Evolutionary conservation across 495 filamentous ascomycete genomes (phyloP).

Genomic region (Terfezia claveryi): DNA sequence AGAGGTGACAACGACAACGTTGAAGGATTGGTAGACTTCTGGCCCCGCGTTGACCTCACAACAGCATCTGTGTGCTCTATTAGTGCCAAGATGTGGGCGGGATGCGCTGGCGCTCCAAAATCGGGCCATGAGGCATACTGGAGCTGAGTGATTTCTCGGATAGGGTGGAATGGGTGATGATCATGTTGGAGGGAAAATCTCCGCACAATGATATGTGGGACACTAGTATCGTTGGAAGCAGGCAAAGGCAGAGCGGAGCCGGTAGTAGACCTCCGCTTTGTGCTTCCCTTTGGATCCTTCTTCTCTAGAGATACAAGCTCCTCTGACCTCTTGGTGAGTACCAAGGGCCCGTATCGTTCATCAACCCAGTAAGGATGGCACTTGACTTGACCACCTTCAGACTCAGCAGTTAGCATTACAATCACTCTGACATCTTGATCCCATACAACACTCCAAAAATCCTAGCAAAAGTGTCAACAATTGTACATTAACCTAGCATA

Average conservation of each 20-base stretch:
- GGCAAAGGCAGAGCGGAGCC: constrained; percentile 12
- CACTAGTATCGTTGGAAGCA: constrained; percentile 24
- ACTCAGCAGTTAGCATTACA: constrained; percentile 90
- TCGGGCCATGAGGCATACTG: constrained; percentile 93
- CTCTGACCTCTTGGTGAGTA: constrained; percentile 57
- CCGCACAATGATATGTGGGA: constrained; percentile 59
- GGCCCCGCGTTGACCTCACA: constrained; percentile 19
- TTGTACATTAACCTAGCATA: background rate
- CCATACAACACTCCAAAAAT: constrained; percentile 97
- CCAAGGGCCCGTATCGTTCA: constrained; percentile 59
- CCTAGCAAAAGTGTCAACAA: constrained; percentile 36
- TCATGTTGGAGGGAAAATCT: constrained; percentile 69
- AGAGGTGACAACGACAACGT: constrained; percentile 20
- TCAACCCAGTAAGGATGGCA: constrained; percentile 81
- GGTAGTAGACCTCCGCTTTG: constrained; percentile 25
- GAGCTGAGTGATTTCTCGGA: constrained; percentile 84
- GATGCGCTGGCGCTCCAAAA: constrained; percentile 80
- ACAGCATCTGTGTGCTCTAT: constrained; percentile 42
- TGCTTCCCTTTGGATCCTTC: constrained; percentile 16
- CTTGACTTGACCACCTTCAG: constrained; percentile 83
- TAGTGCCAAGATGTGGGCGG: constrained; percentile 60
- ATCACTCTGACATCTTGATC: constrained; percentile 86
- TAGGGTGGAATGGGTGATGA: constrained; percentile 55
- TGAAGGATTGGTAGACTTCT: constrained; percentile 7
- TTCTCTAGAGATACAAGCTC: constrained; percentile 55